Conservation (phyloP, 768 basidiomycete genomes). For the Exidia glandulosa region DNA sequence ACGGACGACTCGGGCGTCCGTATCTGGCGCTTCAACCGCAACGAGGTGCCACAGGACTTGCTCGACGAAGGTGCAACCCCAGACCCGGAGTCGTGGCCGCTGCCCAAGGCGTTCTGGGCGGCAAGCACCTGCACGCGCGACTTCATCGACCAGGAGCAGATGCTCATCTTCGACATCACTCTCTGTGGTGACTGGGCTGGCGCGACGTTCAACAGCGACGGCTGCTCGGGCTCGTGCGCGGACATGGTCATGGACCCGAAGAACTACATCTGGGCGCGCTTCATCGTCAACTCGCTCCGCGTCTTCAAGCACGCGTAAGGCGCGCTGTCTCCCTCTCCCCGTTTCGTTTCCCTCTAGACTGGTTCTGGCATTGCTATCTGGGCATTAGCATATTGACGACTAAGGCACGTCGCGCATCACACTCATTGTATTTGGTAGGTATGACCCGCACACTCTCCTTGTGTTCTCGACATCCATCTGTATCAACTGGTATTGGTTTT, state of each 20-base stretch:
- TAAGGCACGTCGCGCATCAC: not conserved
- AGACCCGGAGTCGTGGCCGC: slow-evolving; percentile 31
- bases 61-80: slow-evolving; percentile 17
- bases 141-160: slow-evolving; percentile 28
- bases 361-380: not conserved
- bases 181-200: slow-evolving; percentile 36
- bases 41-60: slow-evolving; percentile 26
- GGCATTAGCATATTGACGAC: not conserved
- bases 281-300: slow-evolving; percentile 1
- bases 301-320: not conserved
- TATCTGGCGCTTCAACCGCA: slow-evolving; percentile 36
- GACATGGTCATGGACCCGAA: slow-evolving; percentile 37
- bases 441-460: not conserved
- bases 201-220: slow-evolving; percentile 16
- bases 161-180: slow-evolving; percentile 15
- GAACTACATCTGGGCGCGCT: slow-evolving; percentile 35
- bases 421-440: not conserved
- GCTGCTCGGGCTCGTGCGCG: slow-evolving; percentile 25
- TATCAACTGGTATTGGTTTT: no score
- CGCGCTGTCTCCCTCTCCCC: not conserved
- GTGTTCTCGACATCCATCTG: no score
- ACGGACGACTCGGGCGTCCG: slow-evolving; percentile 29
- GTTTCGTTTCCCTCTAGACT: not conserved
- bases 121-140: slow-evolving; percentile 24
- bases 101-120: slow-evolving; percentile 28